phyloP scores from a whole-genome alignment of 169 alveolate species.

The Plasmodium malariae region DNA sequence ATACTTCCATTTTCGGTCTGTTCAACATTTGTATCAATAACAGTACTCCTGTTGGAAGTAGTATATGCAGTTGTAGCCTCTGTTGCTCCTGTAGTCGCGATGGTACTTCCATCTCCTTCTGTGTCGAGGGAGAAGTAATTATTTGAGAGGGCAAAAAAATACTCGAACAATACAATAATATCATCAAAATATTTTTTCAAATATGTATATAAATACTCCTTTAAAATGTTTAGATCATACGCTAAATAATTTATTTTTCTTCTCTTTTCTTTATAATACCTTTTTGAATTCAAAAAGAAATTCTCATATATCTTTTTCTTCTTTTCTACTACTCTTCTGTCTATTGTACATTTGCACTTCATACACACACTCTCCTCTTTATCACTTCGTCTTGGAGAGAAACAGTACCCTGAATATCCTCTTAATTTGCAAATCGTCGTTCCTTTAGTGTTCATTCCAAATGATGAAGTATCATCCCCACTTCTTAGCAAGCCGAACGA shows the following conservation, averaged over 20 bases:
- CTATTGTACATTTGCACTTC: slow-evolving; percentile 4
- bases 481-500: no score
- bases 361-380: neutral
- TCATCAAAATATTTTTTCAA: slow-evolving; percentile 66
- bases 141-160: slow-evolving; percentile 25
- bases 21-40: neutral
- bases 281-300: slow-evolving; percentile 6
- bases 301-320: slow-evolving; percentile 12
- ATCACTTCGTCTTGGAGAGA: neutral
- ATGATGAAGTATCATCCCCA: no score
- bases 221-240: slow-evolving; percentile 57
- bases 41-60: no score
- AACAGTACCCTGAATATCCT: no score
- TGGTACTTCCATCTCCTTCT: neutral
- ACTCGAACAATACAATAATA: slow-evolving; percentile 49
- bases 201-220: slow-evolving; percentile 54
- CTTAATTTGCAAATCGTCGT: no score
- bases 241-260: slow-evolving; percentile 29
- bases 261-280: slow-evolving; percentile 37
- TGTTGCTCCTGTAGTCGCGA: no score
- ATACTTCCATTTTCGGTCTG: neutral
- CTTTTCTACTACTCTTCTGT: slow-evolving; percentile 5
- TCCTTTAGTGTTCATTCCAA: no score
- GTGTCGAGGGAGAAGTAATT: neutral
- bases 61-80: no score